phyloP scores from a whole-genome alignment of 768 basidiomycete species.

The Galerina marginata region DNA sequence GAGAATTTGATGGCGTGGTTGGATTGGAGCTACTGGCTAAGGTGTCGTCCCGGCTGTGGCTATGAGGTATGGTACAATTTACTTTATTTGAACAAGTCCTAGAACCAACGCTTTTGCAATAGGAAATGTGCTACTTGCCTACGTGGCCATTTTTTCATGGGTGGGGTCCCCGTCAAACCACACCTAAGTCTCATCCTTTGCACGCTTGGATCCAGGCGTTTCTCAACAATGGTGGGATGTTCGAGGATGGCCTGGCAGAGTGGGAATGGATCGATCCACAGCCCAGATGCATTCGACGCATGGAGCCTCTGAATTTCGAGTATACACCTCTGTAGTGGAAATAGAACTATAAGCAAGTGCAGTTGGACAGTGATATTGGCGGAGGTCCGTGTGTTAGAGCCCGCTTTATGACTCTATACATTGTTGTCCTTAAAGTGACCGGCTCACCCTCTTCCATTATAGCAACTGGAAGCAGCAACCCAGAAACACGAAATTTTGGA shows the following conservation, averaged over 20 bases:
- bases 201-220: neutral
- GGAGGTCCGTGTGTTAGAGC: too few species aligned
- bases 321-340: neutral
- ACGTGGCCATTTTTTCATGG: conserved; percentile 46
- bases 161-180: neutral
- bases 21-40: conserved; percentile 58
- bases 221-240: conserved; percentile 3
- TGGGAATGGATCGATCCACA: conserved; percentile 25
- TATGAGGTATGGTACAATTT: conserved; percentile 39
- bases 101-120: neutral
- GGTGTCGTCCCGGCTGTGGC: conserved; percentile 51
- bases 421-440: too few species aligned
- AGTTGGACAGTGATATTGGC: too few species aligned
- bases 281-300: conserved; percentile 33
- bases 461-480: too few species aligned
- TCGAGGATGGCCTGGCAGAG: neutral
- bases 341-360: too few species aligned
- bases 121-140: conserved; percentile 51
- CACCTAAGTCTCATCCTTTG: neutral
- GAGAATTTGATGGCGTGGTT: conserved; percentile 51
- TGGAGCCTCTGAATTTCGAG: conserved; percentile 20
- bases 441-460: too few species aligned
- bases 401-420: too few species aligned
- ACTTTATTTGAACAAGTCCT: neutral
- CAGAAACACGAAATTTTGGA: too few species aligned